These are phyloP conservation scores for Quercus ilex DNA, from an alignment of 306 rosid genomes.

Conservation along the genomic window DNA sequence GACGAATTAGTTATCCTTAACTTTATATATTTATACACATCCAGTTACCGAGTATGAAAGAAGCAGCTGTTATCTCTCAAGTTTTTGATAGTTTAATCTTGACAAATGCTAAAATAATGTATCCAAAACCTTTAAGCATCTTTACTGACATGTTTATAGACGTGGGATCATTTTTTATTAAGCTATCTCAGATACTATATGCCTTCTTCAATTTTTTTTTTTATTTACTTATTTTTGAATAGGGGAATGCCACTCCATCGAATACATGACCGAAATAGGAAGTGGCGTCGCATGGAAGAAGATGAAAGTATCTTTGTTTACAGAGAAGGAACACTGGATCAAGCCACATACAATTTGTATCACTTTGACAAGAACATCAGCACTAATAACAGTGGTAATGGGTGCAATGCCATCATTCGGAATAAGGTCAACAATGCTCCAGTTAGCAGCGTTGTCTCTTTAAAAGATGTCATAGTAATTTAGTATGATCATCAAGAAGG, in stretches of 20 bases:
- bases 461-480: slow-evolving; percentile 26
- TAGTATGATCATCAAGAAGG: slow-evolving; percentile 1
- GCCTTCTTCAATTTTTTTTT: too few species aligned
- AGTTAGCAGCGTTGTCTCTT: slow-evolving; percentile 31
- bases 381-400: not conserved
- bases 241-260: slow-evolving; percentile 53
- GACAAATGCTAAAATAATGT: not conserved
- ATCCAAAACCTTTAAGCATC: not conserved
- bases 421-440: slow-evolving; percentile 13
- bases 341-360: slow-evolving; percentile 23
- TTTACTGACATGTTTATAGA: not conserved
- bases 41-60: too few species aligned
- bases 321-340: slow-evolving; percentile 56
- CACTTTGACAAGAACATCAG: slow-evolving; percentile 22
- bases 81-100: not conserved
- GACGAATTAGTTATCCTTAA: too few species aligned
- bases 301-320: slow-evolving; percentile 40
- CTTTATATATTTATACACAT: too few species aligned
- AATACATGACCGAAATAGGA: slow-evolving; percentile 34
- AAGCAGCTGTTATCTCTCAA: not conserved
- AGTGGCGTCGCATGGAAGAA: slow-evolving; percentile 48
- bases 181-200: not conserved
- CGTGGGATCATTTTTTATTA: not conserved
- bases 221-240: not conserved
- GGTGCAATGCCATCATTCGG: slow-evolving; percentile 5